Evolutionary conservation across 495 filamentous ascomycete genomes (phyloP).

Genomic region (Penicillium argentinense): DNA sequence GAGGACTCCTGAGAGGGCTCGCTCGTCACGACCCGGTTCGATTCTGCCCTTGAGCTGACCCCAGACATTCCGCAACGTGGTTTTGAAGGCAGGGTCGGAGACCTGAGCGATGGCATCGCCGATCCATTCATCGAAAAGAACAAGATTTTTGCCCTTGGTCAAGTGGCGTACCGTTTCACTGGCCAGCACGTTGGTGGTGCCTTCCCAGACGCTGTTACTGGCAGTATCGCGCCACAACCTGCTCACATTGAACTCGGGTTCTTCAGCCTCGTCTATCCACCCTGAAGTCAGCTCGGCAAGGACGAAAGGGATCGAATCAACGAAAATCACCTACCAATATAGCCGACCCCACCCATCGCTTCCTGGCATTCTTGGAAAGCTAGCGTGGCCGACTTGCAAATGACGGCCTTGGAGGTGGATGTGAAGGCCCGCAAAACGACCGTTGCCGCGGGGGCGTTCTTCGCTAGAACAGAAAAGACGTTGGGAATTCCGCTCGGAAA

Average conservation of each 20-base stretch:
- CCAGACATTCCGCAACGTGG: conserved; percentile 17
- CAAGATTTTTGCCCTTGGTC: conserved; percentile 40
- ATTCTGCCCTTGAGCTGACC: conserved; percentile 4
- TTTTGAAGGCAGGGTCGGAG: neutral
- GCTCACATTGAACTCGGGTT: conserved; percentile 57
- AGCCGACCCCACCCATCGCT: conserved; percentile 69
- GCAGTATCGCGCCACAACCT: conserved; percentile 62
- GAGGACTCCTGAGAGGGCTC: conserved; percentile 8
- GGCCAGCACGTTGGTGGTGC: conserved; percentile 67
- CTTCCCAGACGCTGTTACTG: conserved; percentile 70
- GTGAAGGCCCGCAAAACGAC: conserved; percentile 62
- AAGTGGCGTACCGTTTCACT: conserved; percentile 58
- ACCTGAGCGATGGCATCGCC: conserved; percentile 28
- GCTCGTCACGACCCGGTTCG: conserved; percentile 1
- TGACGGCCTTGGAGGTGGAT: conserved; percentile 60
- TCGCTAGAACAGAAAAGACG: conserved; percentile 16
- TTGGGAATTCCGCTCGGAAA: conserved; percentile 7
- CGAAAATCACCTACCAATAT: conserved; percentile 46
- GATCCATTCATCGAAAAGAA: conserved; percentile 36
- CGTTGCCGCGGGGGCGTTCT: conserved; percentile 10
- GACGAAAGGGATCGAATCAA: neutral
- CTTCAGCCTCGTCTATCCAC: conserved; percentile 27
- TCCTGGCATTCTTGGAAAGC: conserved; percentile 65
- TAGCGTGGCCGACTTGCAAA: conserved; percentile 51
- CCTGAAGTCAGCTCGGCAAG: neutral